phyloP scores from a whole-genome alignment of 148 eudicot genomes.

The Polygonum maritimum region DNA sequence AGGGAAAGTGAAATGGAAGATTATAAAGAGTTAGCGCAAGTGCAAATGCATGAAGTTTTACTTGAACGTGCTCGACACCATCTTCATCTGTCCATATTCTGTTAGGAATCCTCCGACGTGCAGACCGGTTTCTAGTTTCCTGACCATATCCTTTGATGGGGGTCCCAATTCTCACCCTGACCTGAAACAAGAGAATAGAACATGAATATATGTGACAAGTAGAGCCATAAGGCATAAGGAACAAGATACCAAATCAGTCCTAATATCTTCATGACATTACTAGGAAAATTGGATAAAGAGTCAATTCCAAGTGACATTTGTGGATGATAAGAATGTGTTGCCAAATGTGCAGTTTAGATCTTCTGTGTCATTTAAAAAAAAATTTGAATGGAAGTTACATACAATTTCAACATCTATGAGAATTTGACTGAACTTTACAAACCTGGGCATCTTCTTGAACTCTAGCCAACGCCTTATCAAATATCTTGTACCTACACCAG shows the following conservation, averaged over 20 bases:
- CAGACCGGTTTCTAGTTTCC: constrained; percentile 84
- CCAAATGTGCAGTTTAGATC: background rate
- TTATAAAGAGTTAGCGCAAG: background rate
- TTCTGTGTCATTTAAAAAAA: background rate
- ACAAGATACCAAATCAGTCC: background rate
- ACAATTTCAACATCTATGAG: background rate
- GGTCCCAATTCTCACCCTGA: constrained; percentile 72
- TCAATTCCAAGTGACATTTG: background rate
- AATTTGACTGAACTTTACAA: constrained; percentile 7
- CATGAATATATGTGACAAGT: background rate
- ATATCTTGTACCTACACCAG: constrained; percentile 69
- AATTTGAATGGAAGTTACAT: background rate
- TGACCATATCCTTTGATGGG: constrained; percentile 90
- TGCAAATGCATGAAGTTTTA: constrained; percentile 14
- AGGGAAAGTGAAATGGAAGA: background rate
- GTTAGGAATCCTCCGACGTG: constrained; percentile 73
- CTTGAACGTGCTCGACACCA: constrained; percentile 85
- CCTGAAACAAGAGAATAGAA: constrained; percentile 28
- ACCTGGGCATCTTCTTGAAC: constrained; percentile 87
- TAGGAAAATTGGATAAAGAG: background rate
- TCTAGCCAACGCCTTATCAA: constrained; percentile 70
- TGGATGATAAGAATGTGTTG: background rate
- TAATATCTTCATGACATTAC: background rate
- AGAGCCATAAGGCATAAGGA: no score
- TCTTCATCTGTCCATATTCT: constrained; percentile 78